Evolutionary conservation across 2,329 filamentous ascomycete genomes (phyloP).

Genomic region (Phialophora expanda): DNA sequence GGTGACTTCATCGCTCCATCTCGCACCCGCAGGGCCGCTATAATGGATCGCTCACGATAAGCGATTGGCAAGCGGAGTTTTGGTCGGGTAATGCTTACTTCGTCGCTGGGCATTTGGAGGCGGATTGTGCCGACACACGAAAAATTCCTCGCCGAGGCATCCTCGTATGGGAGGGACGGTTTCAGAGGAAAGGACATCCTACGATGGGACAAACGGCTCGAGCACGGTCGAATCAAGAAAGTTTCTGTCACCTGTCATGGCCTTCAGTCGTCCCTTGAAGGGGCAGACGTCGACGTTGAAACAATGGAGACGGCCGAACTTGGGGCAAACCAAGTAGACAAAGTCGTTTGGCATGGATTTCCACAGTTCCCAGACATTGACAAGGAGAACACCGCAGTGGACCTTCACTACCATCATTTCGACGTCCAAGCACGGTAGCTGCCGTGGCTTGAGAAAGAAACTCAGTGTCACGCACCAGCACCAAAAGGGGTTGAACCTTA

Average conservation of each 20-base stretch:
- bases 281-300: neutral
- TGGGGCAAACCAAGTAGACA: neutral
- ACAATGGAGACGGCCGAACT: neutral
- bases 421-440: neutral
- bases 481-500: too few species aligned
- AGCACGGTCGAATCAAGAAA: neutral
- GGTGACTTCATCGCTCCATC: conserved; percentile 5
- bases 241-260: neutral
- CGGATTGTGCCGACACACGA: neutral
- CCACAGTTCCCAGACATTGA: neutral
- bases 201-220: neutral
- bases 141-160: neutral
- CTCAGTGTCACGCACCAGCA: neutral
- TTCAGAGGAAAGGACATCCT: neutral
- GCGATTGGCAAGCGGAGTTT: conserved; percentile 1
- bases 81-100: conserved; percentile 4
- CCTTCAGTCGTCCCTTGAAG: neutral
- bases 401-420: neutral
- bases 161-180: neutral
- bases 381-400: neutral
- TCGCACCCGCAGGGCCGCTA: neutral
- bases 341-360: neutral
- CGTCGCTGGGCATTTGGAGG: neutral
- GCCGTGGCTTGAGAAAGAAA: neutral
- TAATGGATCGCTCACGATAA: conserved; percentile 1